A percentile compares a stretch with the other conserved stretches of the same genome.
phyloP scores from a whole-genome alignment of 768 basidiomycete species.

The Naganishia friedmannii region DNA sequence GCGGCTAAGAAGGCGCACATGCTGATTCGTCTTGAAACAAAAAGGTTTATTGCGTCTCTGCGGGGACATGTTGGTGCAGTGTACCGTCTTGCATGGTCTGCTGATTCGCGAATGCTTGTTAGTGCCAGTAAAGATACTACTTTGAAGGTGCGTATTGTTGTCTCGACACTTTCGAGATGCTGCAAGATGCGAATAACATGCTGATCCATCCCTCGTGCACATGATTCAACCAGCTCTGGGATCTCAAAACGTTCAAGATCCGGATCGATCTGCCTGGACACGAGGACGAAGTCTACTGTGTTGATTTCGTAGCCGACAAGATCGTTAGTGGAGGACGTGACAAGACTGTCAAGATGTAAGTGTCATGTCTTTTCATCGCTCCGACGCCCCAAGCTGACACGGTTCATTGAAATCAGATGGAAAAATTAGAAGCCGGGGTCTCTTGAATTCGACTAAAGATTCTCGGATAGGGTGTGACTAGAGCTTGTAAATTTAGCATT shows the following conservation, averaged over 20 bases:
- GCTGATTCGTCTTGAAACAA: neutral
- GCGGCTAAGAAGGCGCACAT: neutral
- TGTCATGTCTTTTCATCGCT: neutral
- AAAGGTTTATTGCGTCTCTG: constrained; percentile 81
- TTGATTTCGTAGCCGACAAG: constrained; percentile 98
- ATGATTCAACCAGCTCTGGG: constrained; percentile 69
- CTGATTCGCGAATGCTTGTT: constrained; percentile 84
- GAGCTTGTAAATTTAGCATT: neutral
- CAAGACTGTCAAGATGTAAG: constrained; percentile 83
- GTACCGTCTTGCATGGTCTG: constrained; percentile 91
- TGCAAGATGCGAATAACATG: neutral
- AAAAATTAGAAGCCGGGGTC: constrained; percentile 15
- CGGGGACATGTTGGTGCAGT: constrained; percentile 92
- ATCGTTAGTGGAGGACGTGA: constrained; percentile 97
- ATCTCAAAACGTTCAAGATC: constrained; percentile 92
- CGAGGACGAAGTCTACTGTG: constrained; percentile 96
- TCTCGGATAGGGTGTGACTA: neutral
- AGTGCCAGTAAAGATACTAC: constrained; percentile 96
- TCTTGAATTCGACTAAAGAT: too few species aligned
- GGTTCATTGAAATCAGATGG: constrained; percentile 1
- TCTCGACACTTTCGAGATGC: neutral
- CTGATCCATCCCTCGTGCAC: too few species aligned
- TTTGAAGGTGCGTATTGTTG: constrained; percentile 66
- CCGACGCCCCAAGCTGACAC: neutral
- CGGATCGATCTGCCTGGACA: constrained; percentile 92